A percentile compares a stretch with the other conserved stretches of the same genome.
phyloP scores from a whole-genome alignment of 2,329 filamentous ascomycete species.

The Elsinoe ampelina region DNA sequence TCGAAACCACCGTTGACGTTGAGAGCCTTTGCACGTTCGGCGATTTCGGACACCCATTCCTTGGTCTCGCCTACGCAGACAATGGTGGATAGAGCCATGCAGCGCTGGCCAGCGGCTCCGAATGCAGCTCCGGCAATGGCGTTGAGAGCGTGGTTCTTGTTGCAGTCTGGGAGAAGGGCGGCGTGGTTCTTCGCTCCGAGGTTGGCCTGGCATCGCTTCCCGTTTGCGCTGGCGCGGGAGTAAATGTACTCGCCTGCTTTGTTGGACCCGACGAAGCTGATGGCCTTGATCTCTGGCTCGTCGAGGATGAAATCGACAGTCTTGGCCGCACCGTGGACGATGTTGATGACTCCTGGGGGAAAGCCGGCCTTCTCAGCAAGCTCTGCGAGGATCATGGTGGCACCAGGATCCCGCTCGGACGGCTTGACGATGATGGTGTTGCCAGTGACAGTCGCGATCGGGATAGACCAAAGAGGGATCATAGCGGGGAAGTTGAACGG shows the following conservation, averaged over 20 bases:
- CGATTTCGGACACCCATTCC: slow-evolving; percentile 70
- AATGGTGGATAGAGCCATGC: slow-evolving; percentile 76
- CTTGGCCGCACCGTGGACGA: slow-evolving; percentile 70
- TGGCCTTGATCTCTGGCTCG: slow-evolving; percentile 73
- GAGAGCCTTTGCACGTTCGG: slow-evolving; percentile 62
- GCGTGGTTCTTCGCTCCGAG: slow-evolving; percentile 84
- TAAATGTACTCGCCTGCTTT: slow-evolving; percentile 86
- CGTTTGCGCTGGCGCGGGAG: slow-evolving; percentile 66
- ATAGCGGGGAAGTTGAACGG: slow-evolving; percentile 89
- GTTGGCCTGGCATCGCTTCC: slow-evolving; percentile 83
- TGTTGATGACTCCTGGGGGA: slow-evolving; percentile 71
- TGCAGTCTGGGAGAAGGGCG: slow-evolving; percentile 73
- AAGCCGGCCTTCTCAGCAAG: slow-evolving; percentile 72
- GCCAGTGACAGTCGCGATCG: slow-evolving; percentile 72
- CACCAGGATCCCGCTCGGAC: slow-evolving; percentile 75
- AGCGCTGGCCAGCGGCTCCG: slow-evolving; percentile 74
- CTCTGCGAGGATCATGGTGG: slow-evolving; percentile 76
- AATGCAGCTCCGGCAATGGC: slow-evolving; percentile 76
- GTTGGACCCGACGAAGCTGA: slow-evolving; percentile 80
- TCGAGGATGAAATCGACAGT: slow-evolving; percentile 83
- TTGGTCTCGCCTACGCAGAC: slow-evolving; percentile 80
- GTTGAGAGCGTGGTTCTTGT: slow-evolving; percentile 84
- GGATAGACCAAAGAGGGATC: slow-evolving; percentile 88
- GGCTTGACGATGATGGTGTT: slow-evolving; percentile 82
- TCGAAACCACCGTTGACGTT: slow-evolving; percentile 76